Evolutionary conservation across 352 stramenopile genomes (phyloP).

Genomic region (Globisporangium ultimum): DNA sequence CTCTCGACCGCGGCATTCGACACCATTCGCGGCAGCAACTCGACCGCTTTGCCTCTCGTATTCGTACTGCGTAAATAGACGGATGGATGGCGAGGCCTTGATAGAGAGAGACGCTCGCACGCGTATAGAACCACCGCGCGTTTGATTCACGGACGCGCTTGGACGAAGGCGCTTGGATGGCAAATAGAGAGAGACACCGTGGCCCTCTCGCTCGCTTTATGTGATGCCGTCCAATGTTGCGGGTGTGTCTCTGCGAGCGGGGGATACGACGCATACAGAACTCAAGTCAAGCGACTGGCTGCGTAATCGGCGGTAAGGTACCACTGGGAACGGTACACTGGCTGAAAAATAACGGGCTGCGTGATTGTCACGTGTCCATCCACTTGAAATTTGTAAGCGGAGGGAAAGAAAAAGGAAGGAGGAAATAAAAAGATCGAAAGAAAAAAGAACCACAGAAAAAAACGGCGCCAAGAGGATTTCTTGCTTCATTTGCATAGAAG

Average conservation of each 20-base stretch:
- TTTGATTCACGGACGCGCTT: no score
- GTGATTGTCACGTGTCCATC: neutral
- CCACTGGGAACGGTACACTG: no score
- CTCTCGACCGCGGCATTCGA: slow-evolving; percentile 24
- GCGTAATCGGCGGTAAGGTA: neutral
- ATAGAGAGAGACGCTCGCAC: neutral
- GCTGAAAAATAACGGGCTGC: neutral
- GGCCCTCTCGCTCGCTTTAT: no score
- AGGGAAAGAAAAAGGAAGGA: slow-evolving; percentile 1
- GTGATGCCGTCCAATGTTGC: no score
- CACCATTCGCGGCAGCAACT: slow-evolving; percentile 25
- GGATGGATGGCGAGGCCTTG: neutral
- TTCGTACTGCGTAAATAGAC: neutral
- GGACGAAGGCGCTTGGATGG: no score
- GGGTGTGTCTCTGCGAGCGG: no score
- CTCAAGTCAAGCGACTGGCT: neutral
- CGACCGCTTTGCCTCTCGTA: neutral
- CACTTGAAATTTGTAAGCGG: neutral
- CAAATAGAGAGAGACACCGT: no score
- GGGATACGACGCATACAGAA: neutral
- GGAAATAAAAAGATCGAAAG: slow-evolving; percentile 1
- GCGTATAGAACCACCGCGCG: no score
- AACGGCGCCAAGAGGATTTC: no score
- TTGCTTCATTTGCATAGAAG: no score
- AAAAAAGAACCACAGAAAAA: neutral